phyloP scores from a whole-genome alignment of 1,284 basidiomycete species.

The Cerioporus squamosus region DNA sequence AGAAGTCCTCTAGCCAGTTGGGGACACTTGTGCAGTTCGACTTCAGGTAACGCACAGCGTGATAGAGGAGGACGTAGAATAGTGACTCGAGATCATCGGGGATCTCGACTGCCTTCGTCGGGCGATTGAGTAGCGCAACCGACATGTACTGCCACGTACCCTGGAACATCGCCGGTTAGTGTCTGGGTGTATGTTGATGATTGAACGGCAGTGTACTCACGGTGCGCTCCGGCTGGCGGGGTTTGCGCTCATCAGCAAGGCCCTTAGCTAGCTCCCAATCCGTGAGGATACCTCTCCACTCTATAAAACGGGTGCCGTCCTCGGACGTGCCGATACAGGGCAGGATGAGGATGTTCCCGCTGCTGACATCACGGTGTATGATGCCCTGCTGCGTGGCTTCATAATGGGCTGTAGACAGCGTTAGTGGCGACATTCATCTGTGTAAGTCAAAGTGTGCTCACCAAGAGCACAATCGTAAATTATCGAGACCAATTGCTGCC shows the following conservation, averaged over 20 bases:
- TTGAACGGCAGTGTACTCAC: not conserved
- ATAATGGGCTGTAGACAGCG: not conserved
- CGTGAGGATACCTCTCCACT: conserved; percentile 3
- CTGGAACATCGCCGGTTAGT: not conserved
- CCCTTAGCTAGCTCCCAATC: conserved; percentile 19
- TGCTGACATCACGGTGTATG: conserved; percentile 10
- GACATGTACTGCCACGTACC: conserved; percentile 13
- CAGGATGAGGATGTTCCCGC: conserved; percentile 8
- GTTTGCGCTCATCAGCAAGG: not conserved
- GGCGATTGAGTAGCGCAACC: not conserved
- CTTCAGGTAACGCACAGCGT: conserved; percentile 6
- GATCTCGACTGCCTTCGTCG: no score
- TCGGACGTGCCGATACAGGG: not conserved
- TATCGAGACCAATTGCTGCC: not conserved
- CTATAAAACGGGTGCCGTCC: not conserved
- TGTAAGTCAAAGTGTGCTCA: not conserved
- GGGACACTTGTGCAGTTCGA: not conserved
- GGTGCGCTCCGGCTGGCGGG: not conserved
- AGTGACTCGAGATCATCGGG: conserved; percentile 11
- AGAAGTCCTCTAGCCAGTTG: not conserved
- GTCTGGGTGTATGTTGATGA: no score
- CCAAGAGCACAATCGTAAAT: not conserved
- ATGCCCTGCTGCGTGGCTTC: not conserved
- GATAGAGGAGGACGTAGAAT: conserved; percentile 4
- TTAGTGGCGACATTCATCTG: no score